Evolutionary conservation across 352 stramenopile genomes (phyloP), one percentile per base, ranked within the genome.

Genomic region (Globisporangium alternatum): DNA sequence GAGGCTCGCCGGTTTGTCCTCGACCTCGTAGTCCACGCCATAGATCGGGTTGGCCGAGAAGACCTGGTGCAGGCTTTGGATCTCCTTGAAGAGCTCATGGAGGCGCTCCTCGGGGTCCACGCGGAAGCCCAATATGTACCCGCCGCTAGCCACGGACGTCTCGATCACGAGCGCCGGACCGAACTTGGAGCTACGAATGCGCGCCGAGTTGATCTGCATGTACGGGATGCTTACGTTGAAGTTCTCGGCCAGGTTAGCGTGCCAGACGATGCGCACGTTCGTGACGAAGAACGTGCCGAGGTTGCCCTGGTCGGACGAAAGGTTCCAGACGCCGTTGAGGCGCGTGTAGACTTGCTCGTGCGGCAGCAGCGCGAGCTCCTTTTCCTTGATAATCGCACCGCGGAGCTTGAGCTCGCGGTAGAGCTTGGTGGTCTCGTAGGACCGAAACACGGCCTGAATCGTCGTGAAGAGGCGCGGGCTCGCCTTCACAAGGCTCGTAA

Each of bases 201-300:
- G 75, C 56, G 90, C 78, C 55, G 80, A 90, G 55, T 88, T 88
- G 70, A 98, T 97, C 75, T 98, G 92, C 76, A 98, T 95, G 82
- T 97, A 98, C 51, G 93, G 93, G 45, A 98, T 96, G 71, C 84
- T 96, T 25, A 98, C 92, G 68, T 98, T 98, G 74, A 98, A 98
- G 75, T 98, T 98, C 67, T 96, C 84, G 1, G 93, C 91, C 33
- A 98, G 68, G 63, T 96, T 96, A 8, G 93, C 92, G 66, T 97
- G 90, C 93, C 93, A 98, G 30, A 98, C 93, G 31, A 98, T 70
- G 43, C 91, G 88, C 33, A 98, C 83, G 66, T 98, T 98, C 43
- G 91, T 98, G 52, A 98, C 74, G 70, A 97, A 97, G 65, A 98
- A 93, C 8, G 83, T 93, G 12, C 93, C 93, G 6, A 98, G 76